phyloP scores from a whole-genome alignment of 441 rosid genomes.

The Gossypium lobatum region DNA sequence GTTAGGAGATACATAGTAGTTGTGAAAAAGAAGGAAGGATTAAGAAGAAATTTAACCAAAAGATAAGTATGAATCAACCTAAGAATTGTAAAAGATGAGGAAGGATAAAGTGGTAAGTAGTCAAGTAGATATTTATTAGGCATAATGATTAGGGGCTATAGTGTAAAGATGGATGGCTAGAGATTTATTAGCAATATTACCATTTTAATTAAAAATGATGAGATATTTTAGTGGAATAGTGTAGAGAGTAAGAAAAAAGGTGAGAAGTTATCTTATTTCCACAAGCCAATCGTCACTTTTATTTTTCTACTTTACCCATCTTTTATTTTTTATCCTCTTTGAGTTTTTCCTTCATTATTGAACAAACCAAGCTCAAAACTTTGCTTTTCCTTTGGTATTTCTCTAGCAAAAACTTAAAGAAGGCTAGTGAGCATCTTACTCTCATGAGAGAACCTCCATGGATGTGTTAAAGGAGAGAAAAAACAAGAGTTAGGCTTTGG shows the following conservation, averaged over 20 bases:
- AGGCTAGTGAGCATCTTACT: neutral
- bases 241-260: neutral
- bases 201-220: neutral
- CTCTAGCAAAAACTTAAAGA: neutral
- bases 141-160: neutral
- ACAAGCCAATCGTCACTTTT: neutral
- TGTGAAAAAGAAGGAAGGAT: neutral
- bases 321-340: too few species aligned
- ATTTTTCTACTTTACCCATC: neutral
- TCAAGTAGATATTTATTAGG: neutral
- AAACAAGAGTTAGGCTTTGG: too few species aligned
- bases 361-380: neutral
- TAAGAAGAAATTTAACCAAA: neutral
- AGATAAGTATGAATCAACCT: neutral
- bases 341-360: neutral
- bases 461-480: neutral
- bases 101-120: neutral
- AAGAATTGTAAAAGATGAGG: too few species aligned
- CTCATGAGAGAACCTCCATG: neutral
- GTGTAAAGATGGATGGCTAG: neutral
- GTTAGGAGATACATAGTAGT: neutral
- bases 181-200: neutral
- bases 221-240: neutral
- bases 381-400: neutral
- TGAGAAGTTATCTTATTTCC: too few species aligned